Percentiles rank a stretch among this genome's conserved stretches.
These are phyloP conservation scores for Edaphochlamys debaryana DNA, from an alignment of 139 green algal genomes.

Conservation along the genomic window DNA sequence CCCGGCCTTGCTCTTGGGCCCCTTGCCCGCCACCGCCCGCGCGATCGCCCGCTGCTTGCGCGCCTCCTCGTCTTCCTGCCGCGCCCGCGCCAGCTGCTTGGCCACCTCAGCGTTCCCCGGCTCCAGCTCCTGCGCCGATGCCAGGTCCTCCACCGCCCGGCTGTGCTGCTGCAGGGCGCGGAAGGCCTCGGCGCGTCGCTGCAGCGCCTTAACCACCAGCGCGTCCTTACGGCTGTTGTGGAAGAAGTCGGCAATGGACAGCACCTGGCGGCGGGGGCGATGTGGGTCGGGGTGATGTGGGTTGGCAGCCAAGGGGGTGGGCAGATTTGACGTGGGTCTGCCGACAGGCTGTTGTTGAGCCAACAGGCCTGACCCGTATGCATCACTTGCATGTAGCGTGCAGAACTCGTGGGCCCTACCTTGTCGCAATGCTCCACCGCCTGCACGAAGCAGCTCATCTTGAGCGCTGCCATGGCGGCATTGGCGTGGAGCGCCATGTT, in stretches of 20 bases:
- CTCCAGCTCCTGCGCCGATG: constrained; percentile 47
- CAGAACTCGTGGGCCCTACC: too few species aligned
- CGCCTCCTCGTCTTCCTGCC: constrained; percentile 35
- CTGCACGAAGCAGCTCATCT: constrained; percentile 79
- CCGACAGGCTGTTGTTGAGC: too few species aligned
- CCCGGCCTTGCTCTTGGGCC: neutral
- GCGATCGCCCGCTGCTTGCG: constrained; percentile 31
- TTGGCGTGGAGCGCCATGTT: constrained; percentile 84
- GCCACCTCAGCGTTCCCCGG: constrained; percentile 39
- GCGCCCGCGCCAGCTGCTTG: constrained; percentile 31
- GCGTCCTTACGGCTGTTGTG: constrained; percentile 63
- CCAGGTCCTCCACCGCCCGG: constrained; percentile 55
- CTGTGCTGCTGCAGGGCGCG: constrained; percentile 57
- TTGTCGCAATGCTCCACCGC: constrained; percentile 86
- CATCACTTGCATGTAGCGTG: too few species aligned
- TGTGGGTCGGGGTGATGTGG: too few species aligned
- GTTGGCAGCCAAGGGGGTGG: too few species aligned
- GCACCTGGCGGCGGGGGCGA: constrained; percentile 55
- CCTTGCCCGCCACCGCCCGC: constrained; percentile 10
- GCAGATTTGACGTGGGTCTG: too few species aligned
- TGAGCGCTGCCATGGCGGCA: constrained; percentile 78
- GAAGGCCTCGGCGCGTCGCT: constrained; percentile 66
- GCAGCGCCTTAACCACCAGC: constrained; percentile 74
- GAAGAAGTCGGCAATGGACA: constrained; percentile 73
- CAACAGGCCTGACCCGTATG: too few species aligned